Evolutionary conservation across 2,329 filamentous ascomycete genomes (phyloP), one percentile per base, ranked within the genome.

Genomic region (Bipolaris victoriae): DNA sequence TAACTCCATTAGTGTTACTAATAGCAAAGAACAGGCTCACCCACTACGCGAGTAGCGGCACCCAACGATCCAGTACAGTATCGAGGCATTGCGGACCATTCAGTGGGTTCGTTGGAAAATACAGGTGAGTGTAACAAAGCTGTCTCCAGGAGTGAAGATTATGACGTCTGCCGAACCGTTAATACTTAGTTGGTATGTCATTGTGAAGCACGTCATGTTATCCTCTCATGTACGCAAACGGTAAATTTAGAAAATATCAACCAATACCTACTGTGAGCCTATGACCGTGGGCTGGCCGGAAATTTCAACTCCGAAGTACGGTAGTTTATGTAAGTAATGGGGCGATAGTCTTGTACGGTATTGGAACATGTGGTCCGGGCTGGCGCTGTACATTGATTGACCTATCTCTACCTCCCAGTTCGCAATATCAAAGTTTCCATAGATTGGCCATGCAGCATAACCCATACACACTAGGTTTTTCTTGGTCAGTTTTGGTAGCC

Each of bases 321-420:
- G 22, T 29, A 22, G 13, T 49, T 49, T 35, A 26, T 18, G 22
- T 29, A 13, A 9, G 35, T 18, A 9, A 3, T 13, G 22, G 46
- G 15, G 10, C 2, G 13, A 10, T 31, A 10, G 6, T 49, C 10
- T 35, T 39, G 13, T 20, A 26, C 33, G 29, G 24, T 15, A 33
- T 35, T 26, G 18, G 18, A 20, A 15, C 7, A 16, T 37, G 26
- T 44, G 46, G 22, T 39, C 22, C 46, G 5, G 2, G 18, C 35
- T 46, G 45, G 40, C 33, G 52, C 15, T 15, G 24, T n/a, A 7
- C 24, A n/a, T 35, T 16, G 10, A 22, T 45, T 37, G 24, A 45
- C 52, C 31, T 51, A 40, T 52, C 40, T 35, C 24, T 24, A 31
- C 22, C 51, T 16, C 33, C 49, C 20, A 22, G 37, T 37, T 44